Conservation (phyloP, 2,329 filamentous ascomycete genomes). For the Beauveria scarabaeidicola region DNA sequence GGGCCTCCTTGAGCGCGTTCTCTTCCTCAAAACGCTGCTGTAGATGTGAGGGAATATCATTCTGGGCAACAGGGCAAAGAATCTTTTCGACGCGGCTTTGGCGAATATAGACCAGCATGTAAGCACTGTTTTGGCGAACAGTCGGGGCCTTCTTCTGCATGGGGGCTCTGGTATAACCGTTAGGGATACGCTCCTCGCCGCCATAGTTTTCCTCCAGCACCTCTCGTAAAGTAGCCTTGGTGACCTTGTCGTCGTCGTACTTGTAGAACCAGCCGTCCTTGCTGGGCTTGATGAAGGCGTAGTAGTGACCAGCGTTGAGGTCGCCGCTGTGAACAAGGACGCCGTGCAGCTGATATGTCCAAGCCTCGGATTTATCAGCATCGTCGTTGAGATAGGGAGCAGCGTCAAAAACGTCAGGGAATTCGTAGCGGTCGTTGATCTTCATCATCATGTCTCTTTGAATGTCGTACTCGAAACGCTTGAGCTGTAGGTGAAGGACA, state of each 20-base stretch:
- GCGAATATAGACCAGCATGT: conserved; percentile 97
- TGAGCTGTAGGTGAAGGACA: conserved; percentile 88
- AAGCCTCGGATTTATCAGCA: conserved; percentile 80
- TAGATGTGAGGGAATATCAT: conserved; percentile 60
- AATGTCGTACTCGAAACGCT: conserved; percentile 97
- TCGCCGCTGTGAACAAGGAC: conserved; percentile 96
- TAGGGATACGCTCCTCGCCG: conserved; percentile 61
- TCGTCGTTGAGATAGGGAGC: conserved; percentile 79
- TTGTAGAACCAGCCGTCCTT: conserved; percentile 94
- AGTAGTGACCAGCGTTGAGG: conserved; percentile 95
- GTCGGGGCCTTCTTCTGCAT: conserved; percentile 49
- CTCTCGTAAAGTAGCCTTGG: conserved; percentile 83
- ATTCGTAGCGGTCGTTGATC: conserved; percentile 88
- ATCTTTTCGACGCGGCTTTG: conserved; percentile 79
- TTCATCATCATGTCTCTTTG: conserved; percentile 98
- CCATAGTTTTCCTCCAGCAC: conserved; percentile 96
- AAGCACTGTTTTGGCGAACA: conserved; percentile 72
- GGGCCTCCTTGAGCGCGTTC: conserved; percentile 62
- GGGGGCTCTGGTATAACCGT: conserved; percentile 36
- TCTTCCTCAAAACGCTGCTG: conserved; percentile 76
- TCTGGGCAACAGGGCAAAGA: conserved; percentile 63
- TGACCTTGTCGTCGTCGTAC: conserved; percentile 95
- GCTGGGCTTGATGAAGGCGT: conserved; percentile 88
- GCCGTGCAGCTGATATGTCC: conserved; percentile 86
- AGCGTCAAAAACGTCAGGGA: conserved; percentile 76